A percentile compares a stretch with the other conserved stretches of the same genome.
These are phyloP conservation scores for Hansenula lynferdii DNA, from an alignment of 1,139 yeast genomes.

Conservation along the genomic window DNA sequence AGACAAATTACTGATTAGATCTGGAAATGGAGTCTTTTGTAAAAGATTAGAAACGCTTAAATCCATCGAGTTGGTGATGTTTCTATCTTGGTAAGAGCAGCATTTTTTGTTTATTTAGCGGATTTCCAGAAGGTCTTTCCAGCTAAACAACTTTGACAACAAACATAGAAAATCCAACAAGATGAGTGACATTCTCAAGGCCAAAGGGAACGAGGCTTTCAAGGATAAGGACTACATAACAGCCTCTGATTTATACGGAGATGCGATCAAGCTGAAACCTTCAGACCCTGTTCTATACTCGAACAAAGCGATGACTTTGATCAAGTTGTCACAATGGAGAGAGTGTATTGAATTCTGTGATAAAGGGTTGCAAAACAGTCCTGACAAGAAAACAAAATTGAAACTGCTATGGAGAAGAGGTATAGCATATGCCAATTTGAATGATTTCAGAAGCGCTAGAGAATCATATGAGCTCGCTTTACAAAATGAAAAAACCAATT, in stretches of 20 bases:
- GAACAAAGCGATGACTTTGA: slow-evolving; percentile 72
- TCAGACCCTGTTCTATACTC: slow-evolving; percentile 63
- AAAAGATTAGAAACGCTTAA: background rate
- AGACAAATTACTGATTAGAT: background rate
- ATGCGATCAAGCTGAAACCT: slow-evolving; percentile 57
- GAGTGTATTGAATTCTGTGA: slow-evolving; percentile 61
- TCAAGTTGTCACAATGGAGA: slow-evolving; percentile 49
- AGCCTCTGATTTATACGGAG: slow-evolving; percentile 61
- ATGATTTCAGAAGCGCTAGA: slow-evolving; percentile 30
- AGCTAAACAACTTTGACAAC: background rate
- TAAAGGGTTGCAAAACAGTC: slow-evolving; percentile 38
- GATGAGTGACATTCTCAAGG: slow-evolving; percentile 25
- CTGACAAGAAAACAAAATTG: slow-evolving; percentile 27
- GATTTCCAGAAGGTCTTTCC: background rate
- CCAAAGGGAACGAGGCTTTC: slow-evolving; percentile 67
- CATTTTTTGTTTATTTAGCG: background rate
- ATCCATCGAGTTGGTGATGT: background rate
- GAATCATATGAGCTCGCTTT: slow-evolving; percentile 39
- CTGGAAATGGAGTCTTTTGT: background rate
- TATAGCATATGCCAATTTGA: slow-evolving; percentile 36
- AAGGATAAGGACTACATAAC: slow-evolving; percentile 42
- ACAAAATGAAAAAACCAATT: slow-evolving; percentile 39
- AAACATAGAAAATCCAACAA: background rate
- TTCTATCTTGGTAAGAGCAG: slow-evolving; percentile 7
- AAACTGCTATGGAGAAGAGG: slow-evolving; percentile 62